These are phyloP conservation scores for Cochlearia excelsa DNA, from an alignment of 345 rosid species.

Conservation along the genomic window DNA sequence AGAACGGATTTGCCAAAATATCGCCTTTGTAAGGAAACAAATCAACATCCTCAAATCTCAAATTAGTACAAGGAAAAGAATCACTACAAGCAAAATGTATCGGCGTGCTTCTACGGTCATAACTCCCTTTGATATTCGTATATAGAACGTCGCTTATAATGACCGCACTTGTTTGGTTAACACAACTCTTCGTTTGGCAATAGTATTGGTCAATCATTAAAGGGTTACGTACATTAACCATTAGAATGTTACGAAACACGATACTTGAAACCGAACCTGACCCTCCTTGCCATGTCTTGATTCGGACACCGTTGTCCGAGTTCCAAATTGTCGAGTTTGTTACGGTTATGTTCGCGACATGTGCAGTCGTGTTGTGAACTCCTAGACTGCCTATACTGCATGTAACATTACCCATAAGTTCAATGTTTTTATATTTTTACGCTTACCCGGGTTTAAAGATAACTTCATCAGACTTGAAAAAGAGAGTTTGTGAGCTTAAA, in stretches of 20 bases:
- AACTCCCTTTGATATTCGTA: constrained; percentile 66
- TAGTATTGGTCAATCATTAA: constrained; percentile 85
- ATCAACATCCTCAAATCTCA: constrained; percentile 55
- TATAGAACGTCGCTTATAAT: constrained; percentile 54
- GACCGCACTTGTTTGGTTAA: constrained; percentile 71
- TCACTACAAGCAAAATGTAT: constrained; percentile 81
- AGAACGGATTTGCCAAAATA: constrained; percentile 46
- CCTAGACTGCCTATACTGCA: constrained; percentile 91
- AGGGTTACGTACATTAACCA: constrained; percentile 80
- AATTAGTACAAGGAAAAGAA: constrained; percentile 69
- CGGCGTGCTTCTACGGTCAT: constrained; percentile 64
- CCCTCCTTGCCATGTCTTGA: constrained; percentile 97
- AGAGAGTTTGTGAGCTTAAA: too few species aligned
- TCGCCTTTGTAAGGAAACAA: constrained; percentile 61
- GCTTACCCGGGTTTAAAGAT: too few species aligned
- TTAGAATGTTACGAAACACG: constrained; percentile 58
- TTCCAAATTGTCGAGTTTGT: constrained; percentile 61
- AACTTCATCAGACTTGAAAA: too few species aligned
- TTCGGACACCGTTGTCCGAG: constrained; percentile 72
- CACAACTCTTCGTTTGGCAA: constrained; percentile 63
- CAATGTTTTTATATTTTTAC: not conserved
- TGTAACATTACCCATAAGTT: constrained; percentile 17
- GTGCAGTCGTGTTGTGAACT: constrained; percentile 65
- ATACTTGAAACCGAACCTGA: constrained; percentile 75
- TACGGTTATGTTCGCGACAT: constrained; percentile 76